Evolutionary conservation across 257 asterid genomes (phyloP).

Genomic region (Gardenia jasminoides): DNA sequence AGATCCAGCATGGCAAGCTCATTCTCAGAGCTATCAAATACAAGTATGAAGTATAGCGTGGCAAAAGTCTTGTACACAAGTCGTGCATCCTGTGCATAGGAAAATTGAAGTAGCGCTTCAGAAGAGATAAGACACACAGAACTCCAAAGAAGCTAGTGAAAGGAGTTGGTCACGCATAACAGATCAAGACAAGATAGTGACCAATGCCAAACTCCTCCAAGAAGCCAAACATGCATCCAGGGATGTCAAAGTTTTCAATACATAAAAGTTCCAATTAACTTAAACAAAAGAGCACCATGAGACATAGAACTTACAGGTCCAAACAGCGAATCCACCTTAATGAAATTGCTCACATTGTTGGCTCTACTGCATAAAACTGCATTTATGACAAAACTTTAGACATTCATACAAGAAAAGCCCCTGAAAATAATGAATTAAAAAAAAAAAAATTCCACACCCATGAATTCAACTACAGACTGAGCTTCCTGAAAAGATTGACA

Average conservation of each 20-base stretch:
- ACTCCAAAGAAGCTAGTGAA: not conserved
- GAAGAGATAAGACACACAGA: not conserved
- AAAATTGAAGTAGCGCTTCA: not conserved
- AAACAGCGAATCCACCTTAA: conserved; percentile 70
- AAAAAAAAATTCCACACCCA: not conserved
- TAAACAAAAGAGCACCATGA: not conserved
- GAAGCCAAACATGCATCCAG: not conserved
- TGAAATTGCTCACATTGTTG: conserved; percentile 79
- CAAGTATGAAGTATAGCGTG: conserved; percentile 72
- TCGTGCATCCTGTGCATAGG: conserved; percentile 60
- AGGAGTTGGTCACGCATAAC: not conserved
- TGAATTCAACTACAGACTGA: not conserved
- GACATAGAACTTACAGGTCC: conserved; percentile 52
- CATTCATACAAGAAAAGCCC: not conserved
- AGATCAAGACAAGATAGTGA: not conserved
- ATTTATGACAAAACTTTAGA: conserved; percentile 10
- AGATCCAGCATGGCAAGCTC: conserved; percentile 99
- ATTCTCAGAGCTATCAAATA: conserved; percentile 79
- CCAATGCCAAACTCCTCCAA: not conserved
- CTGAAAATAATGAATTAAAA: not conserved
- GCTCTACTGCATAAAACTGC: conserved; percentile 87
- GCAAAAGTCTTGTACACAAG: conserved; percentile 91
- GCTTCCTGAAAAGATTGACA: too few species aligned
- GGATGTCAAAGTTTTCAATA: not conserved
- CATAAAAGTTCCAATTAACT: not conserved